A percentile compares a stretch with the other conserved stretches of the same genome.
These are phyloP conservation scores for Anacardium occidentale DNA, from an alignment of 345 rosid genomes.

Conservation along the genomic window DNA sequence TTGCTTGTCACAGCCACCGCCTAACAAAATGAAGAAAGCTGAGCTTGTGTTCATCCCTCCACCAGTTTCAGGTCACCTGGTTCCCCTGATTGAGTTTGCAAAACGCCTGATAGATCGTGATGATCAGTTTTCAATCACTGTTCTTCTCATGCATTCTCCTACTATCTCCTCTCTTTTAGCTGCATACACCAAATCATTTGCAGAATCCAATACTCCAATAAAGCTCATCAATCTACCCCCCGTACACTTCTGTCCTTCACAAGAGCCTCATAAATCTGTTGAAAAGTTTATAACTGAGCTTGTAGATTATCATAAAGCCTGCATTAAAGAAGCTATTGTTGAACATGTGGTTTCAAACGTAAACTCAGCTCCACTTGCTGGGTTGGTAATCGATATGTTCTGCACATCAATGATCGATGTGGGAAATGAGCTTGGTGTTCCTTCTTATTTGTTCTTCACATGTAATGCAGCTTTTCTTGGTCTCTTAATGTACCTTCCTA, in stretches of 20 bases:
- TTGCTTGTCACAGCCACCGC: background rate
- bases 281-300: background rate
- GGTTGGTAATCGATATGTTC: constrained; percentile 38
- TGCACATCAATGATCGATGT: constrained; percentile 34
- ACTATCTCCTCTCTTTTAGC: no score
- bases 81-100: constrained; percentile 18
- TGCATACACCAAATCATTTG: background rate
- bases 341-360: no score
- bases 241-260: background rate
- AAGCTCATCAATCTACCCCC: background rate
- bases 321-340: background rate
- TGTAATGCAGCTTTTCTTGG: constrained; percentile 24
- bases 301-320: background rate
- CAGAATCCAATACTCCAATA: background rate
- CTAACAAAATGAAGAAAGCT: background rate
- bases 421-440: constrained; percentile 30
- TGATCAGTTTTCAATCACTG: background rate
- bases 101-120: background rate
- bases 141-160: background rate
- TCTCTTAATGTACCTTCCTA: background rate
- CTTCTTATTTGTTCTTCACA: constrained; percentile 36
- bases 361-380: constrained; percentile 17
- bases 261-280: background rate
- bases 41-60: constrained; percentile 1
- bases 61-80: constrained; percentile 24